Percentiles rank a stretch among this genome's conserved stretches.
phyloP scores from a whole-genome alignment of 2,329 filamentous ascomycete genomes.

The Cladosporium sp. region DNA sequence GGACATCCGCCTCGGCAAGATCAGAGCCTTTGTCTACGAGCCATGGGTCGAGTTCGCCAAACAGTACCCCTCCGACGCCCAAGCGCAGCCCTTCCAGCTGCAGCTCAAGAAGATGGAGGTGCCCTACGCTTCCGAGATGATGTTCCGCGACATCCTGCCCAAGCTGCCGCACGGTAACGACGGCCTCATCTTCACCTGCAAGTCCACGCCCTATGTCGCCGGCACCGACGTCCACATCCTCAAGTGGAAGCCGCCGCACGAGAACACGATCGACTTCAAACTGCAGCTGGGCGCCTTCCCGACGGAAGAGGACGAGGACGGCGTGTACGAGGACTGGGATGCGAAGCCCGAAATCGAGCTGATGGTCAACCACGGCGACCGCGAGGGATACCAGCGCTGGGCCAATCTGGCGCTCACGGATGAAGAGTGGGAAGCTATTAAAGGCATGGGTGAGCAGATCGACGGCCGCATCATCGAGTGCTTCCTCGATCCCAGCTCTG shows the following conservation, averaged over 20 bases:
- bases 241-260: slow-evolving; percentile 95
- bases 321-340: slow-evolving; percentile 76
- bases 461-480: slow-evolving; percentile 90
- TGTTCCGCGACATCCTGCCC: slow-evolving; percentile 86
- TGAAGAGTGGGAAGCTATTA: slow-evolving; percentile 82
- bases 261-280: slow-evolving; percentile 94
- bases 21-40: slow-evolving; percentile 53
- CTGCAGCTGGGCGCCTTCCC: slow-evolving; percentile 75
- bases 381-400: slow-evolving; percentile 63
- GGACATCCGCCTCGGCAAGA: slow-evolving; percentile 86
- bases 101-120: slow-evolving; percentile 89
- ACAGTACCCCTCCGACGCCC: slow-evolving; percentile 68
- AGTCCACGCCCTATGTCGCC: slow-evolving; percentile 79
- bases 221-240: slow-evolving; percentile 93
- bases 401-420: slow-evolving; percentile 69
- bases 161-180: slow-evolving; percentile 90
- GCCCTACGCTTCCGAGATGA: slow-evolving; percentile 84
- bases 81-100: slow-evolving; percentile 75
- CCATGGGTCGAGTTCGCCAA: slow-evolving; percentile 47
- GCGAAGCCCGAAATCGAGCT: slow-evolving; percentile 73
- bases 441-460: slow-evolving; percentile 71
- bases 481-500: slow-evolving; percentile 68
- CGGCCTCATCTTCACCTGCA: slow-evolving; percentile 96
- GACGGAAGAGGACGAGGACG: slow-evolving; percentile 67
- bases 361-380: slow-evolving; percentile 66